Evolutionary conservation across 2,329 filamentous ascomycete genomes (phyloP).

Genomic region (Cladosporium sp.): DNA sequence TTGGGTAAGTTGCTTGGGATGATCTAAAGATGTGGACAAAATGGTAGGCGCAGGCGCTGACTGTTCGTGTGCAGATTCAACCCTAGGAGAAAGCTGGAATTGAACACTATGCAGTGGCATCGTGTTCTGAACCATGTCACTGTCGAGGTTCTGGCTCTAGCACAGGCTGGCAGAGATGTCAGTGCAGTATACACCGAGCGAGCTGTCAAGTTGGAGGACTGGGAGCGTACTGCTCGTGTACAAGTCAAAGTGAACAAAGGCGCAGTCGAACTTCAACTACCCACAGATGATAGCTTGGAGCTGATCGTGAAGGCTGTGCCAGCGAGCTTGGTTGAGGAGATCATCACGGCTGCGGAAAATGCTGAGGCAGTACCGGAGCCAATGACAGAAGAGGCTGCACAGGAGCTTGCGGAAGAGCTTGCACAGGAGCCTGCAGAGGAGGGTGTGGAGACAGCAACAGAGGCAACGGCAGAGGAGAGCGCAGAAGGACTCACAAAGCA

Average conservation of each 20-base stretch:
- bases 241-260: conserved; percentile 14
- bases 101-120: conserved; percentile 40
- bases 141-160: conserved; percentile 56
- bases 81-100: conserved; percentile 37
- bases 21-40: not conserved
- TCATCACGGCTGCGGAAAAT: not conserved
- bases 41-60: not conserved
- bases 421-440: not conserved
- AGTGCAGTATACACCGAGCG: conserved; percentile 37
- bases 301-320: conserved; percentile 20
- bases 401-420: conserved; percentile 6
- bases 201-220: conserved; percentile 18
- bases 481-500: not conserved
- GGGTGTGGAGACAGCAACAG: not conserved
- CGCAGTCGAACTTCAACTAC: conserved; percentile 14
- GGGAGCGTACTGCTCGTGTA: conserved; percentile 19
- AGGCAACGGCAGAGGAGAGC: not conserved
- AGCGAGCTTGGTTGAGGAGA: conserved; percentile 7
- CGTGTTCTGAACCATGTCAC: conserved; percentile 55
- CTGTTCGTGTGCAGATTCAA: conserved; percentile 38
- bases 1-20: conserved; percentile 32
- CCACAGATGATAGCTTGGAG: conserved; percentile 4
- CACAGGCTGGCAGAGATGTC: conserved; percentile 41
- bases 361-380: not conserved
- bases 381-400: conserved; percentile 9